Percentiles rank a stretch among this genome's conserved stretches.
These are phyloP conservation scores for Gaeumannomyces sp. DNA, from an alignment of 2,329 filamentous ascomycete species.

Conservation along the genomic window DNA sequence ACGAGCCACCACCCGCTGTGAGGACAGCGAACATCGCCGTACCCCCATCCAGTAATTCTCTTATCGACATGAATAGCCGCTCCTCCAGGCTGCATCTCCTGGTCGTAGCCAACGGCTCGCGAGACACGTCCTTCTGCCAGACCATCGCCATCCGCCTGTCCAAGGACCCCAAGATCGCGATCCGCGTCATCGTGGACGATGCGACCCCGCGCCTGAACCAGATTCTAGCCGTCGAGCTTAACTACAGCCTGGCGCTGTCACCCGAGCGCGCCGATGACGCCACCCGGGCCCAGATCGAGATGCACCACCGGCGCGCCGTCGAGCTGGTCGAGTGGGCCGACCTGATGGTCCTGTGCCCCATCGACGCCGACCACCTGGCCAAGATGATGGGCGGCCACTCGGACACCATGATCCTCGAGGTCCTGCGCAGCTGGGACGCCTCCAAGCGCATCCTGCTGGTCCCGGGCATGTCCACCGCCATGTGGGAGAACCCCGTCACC, in stretches of 20 bases:
- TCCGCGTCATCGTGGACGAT: conserved; percentile 58
- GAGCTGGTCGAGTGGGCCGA: conserved; percentile 84
- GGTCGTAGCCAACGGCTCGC: conserved; percentile 58
- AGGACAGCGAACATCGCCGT: conserved; percentile 16
- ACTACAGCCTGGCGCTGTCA: conserved; percentile 33
- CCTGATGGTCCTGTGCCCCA: conserved; percentile 74
- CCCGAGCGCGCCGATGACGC: conserved; percentile 4
- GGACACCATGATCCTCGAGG: conserved; percentile 72
- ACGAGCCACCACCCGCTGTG: conserved; percentile 15
- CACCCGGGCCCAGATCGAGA: conserved; percentile 1
- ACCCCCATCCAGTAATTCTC: conserved; percentile 15
- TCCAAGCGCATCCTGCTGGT: conserved; percentile 80
- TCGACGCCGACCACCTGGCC: conserved; percentile 77
- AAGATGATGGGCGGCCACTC: conserved; percentile 84
- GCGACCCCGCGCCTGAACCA: conserved; percentile 57
- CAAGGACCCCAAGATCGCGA: conserved; percentile 56
- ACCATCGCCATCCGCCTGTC: conserved; percentile 61
- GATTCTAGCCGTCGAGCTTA: conserved; percentile 55
- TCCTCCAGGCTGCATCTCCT: conserved; percentile 50
- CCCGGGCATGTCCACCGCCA: conserved; percentile 80
- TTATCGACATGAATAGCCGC: conserved; percentile 17
- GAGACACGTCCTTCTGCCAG: conserved; percentile 60
- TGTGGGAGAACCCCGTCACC: conserved; percentile 88
- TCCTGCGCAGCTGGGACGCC: conserved; percentile 80
- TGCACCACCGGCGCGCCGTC: conserved; percentile 30